Base-by-base conservation (phyloP, 805 yeast genomes). In the Cyberlindnera samutprakarnensis region DNA sequence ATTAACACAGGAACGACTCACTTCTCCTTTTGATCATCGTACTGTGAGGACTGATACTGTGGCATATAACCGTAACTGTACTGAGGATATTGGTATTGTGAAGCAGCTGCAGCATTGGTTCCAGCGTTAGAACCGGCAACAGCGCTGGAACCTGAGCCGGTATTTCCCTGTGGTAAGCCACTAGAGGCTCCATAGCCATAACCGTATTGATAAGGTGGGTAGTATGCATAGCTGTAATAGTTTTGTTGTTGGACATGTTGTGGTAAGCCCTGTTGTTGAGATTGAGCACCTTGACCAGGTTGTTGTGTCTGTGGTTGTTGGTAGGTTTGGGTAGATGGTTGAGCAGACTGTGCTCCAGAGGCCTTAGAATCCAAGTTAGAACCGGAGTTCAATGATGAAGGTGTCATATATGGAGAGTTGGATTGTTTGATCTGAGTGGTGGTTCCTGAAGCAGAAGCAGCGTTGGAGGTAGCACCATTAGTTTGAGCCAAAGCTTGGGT, bases 11-110 rank as follows among this genome's bases (percentile, higher is more conserved):
- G n/a, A n/a, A n/a, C n/a, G n/a, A n/a, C n/a, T 41, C 31, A 39
- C 30, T 44, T 42, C 23, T 47, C 52, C 37, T 47, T 44, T 26
- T 35, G 43, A 17, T 47, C 52, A 12, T 47, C 52, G 27, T 41
- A 47, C 19, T 44, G 47, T 20, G 42, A 42, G 18, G 34, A 37
- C 32, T 44, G 42, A 32, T 45, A 48, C 32, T 46, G 51, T 19
- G 44, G 51, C 34, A 41, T 30, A 35, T 46, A 46, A 5, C 53
- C 51, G 25, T 46, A 39, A 17, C 38, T 39, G 22, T 43, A 44
- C 35, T 43, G 48, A 10, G 45, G 43, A 28, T 46, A 47, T 31
- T 42, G 51, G 30, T 46, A 47, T 18, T 19, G 24, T 15, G 33
- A 36, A 12, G 39, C 35, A 15, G 33, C 30, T 18, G 33, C 35